Evolutionary conservation across 148 eudicot genomes (phyloP).

Genomic region (Rhododendron molle): DNA sequence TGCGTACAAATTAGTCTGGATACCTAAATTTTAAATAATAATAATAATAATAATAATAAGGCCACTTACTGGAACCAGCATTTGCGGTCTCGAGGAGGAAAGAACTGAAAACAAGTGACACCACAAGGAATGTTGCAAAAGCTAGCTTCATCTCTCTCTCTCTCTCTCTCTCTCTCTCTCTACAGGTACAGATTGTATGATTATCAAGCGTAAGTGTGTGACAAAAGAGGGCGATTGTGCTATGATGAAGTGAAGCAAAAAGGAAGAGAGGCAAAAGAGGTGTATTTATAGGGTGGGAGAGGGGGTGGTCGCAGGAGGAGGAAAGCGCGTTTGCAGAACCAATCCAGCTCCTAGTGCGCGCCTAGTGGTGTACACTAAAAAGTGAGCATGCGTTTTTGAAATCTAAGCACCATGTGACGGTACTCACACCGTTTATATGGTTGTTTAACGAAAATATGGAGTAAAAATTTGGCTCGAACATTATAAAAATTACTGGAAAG

Average conservation of each 20-base stretch:
- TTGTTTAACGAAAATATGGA: no score
- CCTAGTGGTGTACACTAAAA: background rate
- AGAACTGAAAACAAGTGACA: slow-evolving; percentile 16
- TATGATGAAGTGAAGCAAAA: background rate
- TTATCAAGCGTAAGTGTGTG: background rate
- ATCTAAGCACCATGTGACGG: no score
- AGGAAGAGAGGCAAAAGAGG: background rate
- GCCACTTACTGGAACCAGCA: slow-evolving; percentile 34
- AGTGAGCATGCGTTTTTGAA: background rate
- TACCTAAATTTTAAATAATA: background rate
- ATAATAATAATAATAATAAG: background rate
- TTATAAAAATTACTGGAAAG: no score
- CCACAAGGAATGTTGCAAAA: slow-evolving; percentile 10
- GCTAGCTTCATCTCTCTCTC: slow-evolving; percentile 25
- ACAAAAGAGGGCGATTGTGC: background rate
- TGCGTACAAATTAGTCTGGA: background rate
- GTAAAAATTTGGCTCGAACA: no score
- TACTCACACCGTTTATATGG: no score
- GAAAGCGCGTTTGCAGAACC: background rate
- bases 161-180: slow-evolving; percentile 12
- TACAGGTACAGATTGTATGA: background rate
- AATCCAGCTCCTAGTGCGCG: background rate
- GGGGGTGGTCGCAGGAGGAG: background rate
- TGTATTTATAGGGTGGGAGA: background rate
- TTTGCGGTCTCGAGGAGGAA: slow-evolving; percentile 27